Percentiles rank a stretch among this genome's conserved stretches.
phyloP scores from a whole-genome alignment of 441 rosid species.

The Jatropha multifida region DNA sequence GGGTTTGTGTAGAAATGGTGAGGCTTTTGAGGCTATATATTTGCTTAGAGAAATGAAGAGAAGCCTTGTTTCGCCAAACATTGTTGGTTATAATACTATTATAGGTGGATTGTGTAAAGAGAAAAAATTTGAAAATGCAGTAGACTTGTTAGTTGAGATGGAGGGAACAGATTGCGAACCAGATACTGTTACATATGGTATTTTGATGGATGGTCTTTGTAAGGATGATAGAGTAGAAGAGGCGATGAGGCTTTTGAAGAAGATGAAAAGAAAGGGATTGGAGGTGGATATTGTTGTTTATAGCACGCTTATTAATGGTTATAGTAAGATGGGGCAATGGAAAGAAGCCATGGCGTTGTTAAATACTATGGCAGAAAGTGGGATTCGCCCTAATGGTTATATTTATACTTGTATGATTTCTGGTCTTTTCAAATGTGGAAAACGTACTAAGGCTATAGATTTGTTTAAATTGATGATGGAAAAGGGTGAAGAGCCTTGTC shows the following conservation, averaged over 20 bases:
- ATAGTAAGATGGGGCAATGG: slow-evolving; percentile 56
- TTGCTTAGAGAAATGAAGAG: slow-evolving; percentile 65
- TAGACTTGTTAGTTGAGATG: slow-evolving; percentile 63
- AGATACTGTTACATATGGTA: slow-evolving; percentile 53
- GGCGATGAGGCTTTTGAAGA: slow-evolving; percentile 58
- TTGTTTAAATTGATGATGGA: slow-evolving; percentile 49
- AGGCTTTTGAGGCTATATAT: slow-evolving; percentile 35
- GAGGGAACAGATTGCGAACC: slow-evolving; percentile 57
- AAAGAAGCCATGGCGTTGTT: slow-evolving; percentile 48
- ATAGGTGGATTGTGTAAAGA: slow-evolving; percentile 69
- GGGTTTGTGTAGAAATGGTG: slow-evolving; percentile 48
- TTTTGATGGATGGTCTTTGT: slow-evolving; percentile 71
- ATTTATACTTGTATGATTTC: slow-evolving; percentile 49
- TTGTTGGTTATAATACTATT: slow-evolving; percentile 65
- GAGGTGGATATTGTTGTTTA: slow-evolving; percentile 52
- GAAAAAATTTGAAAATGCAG: slow-evolving; percentile 52
- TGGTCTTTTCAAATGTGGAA: slow-evolving; percentile 55
- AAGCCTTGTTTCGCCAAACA: slow-evolving; percentile 54
- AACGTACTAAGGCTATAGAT: slow-evolving; percentile 48
- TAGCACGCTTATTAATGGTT: slow-evolving; percentile 58
- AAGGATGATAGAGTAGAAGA: slow-evolving; percentile 47
- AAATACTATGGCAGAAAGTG: slow-evolving; percentile 42
- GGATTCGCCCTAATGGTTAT: slow-evolving; percentile 51
- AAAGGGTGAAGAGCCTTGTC: slow-evolving; percentile 46
- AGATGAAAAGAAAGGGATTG: slow-evolving; percentile 56